These are phyloP conservation scores for Baorangia bicolor DNA, from an alignment of 768 basidiomycete species.

Conservation along the genomic window DNA sequence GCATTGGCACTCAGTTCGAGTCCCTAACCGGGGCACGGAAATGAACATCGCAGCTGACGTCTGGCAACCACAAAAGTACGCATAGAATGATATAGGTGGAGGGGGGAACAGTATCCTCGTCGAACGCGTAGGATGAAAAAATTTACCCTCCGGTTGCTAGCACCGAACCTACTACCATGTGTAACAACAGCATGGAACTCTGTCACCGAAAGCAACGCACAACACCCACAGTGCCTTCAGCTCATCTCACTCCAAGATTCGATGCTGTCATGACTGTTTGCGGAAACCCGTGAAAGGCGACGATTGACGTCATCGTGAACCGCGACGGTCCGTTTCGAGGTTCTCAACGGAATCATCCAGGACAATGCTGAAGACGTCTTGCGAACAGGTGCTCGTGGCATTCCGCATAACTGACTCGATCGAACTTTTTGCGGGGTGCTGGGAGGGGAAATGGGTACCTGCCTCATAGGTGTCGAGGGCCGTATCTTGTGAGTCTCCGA, in stretches of 20 bases:
- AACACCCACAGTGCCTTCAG: background rate
- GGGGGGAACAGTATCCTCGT: background rate
- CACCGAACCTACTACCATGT: background rate
- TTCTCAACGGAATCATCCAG: constrained; percentile 27
- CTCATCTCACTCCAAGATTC: constrained; percentile 36
- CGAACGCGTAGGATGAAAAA: background rate
- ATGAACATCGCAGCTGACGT: background rate
- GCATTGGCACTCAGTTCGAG: background rate
- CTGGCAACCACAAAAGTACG: background rate
- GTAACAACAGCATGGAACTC: constrained; percentile 17
- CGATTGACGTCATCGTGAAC: constrained; percentile 3
- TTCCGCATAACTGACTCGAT: constrained; percentile 10
- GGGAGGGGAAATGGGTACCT: constrained; percentile 18
- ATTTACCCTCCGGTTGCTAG: background rate
- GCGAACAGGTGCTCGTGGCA: constrained; percentile 10
- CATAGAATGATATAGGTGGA: background rate
- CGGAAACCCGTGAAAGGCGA: constrained; percentile 7
- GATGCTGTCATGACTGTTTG: constrained; percentile 33
- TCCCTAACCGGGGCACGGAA: background rate
- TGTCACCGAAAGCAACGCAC: constrained; percentile 6
- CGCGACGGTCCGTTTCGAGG: constrained; percentile 4
- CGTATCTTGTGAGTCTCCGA: background rate
- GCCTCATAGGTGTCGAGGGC: constrained; percentile 25
- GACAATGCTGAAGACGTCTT: constrained; percentile 25
- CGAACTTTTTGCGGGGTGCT: constrained; percentile 28